A percentile compares a stretch with the other conserved stretches of the same genome.
These are phyloP conservation scores for Colletotrichum tabaci DNA, from an alignment of 2,329 filamentous ascomycete species.

Conservation along the genomic window DNA sequence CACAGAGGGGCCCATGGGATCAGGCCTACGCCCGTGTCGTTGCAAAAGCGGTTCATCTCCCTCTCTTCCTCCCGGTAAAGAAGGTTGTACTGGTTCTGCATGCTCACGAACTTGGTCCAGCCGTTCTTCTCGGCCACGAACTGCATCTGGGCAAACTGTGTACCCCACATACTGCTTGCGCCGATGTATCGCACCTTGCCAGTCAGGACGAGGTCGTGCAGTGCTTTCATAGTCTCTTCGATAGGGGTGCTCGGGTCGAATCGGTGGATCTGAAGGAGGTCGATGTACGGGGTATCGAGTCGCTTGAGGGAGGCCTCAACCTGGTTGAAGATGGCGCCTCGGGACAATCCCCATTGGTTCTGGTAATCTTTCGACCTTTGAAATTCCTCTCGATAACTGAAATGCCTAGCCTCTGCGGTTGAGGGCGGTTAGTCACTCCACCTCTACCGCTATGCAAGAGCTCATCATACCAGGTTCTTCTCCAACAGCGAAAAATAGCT, in stretches of 20 bases:
- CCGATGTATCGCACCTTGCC: conserved; percentile 72
- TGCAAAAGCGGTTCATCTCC: conserved; percentile 60
- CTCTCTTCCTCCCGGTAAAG: conserved; percentile 71
- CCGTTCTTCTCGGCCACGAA: conserved; percentile 65
- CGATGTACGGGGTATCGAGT: conserved; percentile 70
- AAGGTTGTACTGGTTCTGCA: conserved; percentile 71
- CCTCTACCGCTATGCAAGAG: too few species aligned
- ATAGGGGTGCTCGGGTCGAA: conserved; percentile 65
- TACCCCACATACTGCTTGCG: conserved; percentile 63
- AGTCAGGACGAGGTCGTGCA: conserved; percentile 71
- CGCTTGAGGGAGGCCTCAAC: conserved; percentile 72
- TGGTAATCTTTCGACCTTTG: conserved; percentile 49
- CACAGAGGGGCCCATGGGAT: conserved; percentile 51
- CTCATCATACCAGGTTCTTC: conserved; percentile 59
- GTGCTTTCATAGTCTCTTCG: conserved; percentile 74
- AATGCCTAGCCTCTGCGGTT: conserved; percentile 41
- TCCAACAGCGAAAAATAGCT: conserved; percentile 66
- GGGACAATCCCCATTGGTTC: conserved; percentile 64
- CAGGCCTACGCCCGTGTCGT: conserved; percentile 58
- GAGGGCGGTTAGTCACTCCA: not conserved
- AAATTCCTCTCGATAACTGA: conserved; percentile 45
- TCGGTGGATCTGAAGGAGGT: conserved; percentile 73
- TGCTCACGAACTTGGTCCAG: conserved; percentile 71
- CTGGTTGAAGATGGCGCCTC: conserved; percentile 76
- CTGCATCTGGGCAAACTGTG: conserved; percentile 66